These are phyloP conservation scores for Lumnitzera littorea DNA, from an alignment of 345 rosid genomes.

Conservation along the genomic window DNA sequence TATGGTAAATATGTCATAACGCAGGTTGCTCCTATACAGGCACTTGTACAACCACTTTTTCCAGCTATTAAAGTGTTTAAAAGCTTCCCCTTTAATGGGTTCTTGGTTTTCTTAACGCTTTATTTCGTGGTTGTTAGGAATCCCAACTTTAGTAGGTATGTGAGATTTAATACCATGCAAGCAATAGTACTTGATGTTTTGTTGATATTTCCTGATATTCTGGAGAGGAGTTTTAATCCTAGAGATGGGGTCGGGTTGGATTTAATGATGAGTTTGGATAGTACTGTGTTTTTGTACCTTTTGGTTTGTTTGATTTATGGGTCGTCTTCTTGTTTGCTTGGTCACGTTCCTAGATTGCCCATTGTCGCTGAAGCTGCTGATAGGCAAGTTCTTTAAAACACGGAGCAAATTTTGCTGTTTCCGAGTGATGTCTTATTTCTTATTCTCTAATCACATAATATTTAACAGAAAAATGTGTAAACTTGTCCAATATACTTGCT, in stretches of 20 bases:
- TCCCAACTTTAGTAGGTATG: conserved; percentile 79
- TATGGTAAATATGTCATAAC: conserved; percentile 78
- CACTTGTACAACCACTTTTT: conserved; percentile 63
- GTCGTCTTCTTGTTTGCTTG: conserved; percentile 76
- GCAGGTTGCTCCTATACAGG: conserved; percentile 59
- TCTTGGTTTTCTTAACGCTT: conserved; percentile 42
- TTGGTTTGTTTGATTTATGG: conserved; percentile 84
- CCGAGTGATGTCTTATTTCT: neutral
- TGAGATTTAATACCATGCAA: conserved; percentile 97
- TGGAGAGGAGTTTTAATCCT: conserved; percentile 83
- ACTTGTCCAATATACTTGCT: too few relatives aligned
- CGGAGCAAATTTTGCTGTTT: neutral
- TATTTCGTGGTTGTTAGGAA: conserved; percentile 91
- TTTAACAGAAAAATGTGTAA: too few relatives aligned
- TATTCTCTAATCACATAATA: neutral
- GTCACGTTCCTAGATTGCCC: conserved; percentile 86
- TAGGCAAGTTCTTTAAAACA: conserved; percentile 73
- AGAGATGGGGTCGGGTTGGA: conserved; percentile 76
- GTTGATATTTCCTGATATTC: conserved; percentile 79
- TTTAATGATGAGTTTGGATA: conserved; percentile 89
- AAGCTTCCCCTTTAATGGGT: conserved; percentile 83
- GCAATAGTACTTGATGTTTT: conserved; percentile 87
- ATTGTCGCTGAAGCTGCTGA: conserved; percentile 99
- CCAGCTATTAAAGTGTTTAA: conserved; percentile 72
- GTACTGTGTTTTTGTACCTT: conserved; percentile 83